A percentile compares a stretch with the other conserved stretches of the same genome.
These are phyloP conservation scores for Yamadazyma diospyri DNA, from an alignment of 1,139 yeast species.

Conservation along the genomic window DNA sequence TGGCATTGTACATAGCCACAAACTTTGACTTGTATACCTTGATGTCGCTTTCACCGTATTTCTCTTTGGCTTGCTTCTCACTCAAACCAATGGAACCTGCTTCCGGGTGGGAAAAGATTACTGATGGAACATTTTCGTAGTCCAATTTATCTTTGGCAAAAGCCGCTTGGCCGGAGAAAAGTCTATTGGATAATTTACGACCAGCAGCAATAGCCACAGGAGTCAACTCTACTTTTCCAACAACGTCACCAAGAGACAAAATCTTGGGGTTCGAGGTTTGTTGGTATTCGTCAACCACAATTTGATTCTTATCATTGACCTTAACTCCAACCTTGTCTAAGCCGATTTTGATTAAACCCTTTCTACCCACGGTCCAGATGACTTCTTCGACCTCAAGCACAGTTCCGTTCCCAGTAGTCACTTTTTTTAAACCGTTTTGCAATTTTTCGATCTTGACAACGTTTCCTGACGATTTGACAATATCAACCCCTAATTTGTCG, in stretches of 20 bases:
- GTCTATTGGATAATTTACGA: slow-evolving; percentile 83
- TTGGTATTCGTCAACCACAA: slow-evolving; percentile 84
- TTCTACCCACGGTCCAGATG: slow-evolving; percentile 94
- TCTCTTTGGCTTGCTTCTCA: slow-evolving; percentile 68
- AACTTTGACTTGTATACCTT: slow-evolving; percentile 81
- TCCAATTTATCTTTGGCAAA: slow-evolving; percentile 74
- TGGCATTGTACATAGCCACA: slow-evolving; percentile 91
- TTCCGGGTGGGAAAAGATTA: slow-evolving; percentile 93
- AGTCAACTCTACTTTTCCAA: slow-evolving; percentile 87
- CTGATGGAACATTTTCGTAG: slow-evolving; percentile 84
- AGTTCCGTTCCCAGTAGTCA: slow-evolving; percentile 53
- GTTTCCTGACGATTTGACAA: slow-evolving; percentile 62
- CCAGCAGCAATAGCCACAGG: slow-evolving; percentile 99
- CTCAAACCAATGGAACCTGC: slow-evolving; percentile 90
- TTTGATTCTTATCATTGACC: slow-evolving; percentile 52
- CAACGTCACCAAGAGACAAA: slow-evolving; percentile 89
- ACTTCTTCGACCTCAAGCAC: slow-evolving; percentile 71
- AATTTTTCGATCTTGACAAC: slow-evolving; percentile 61
- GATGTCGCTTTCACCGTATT: slow-evolving; percentile 78
- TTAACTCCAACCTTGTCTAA: slow-evolving; percentile 74
- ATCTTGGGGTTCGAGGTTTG: slow-evolving; percentile 69
- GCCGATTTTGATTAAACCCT: slow-evolving; percentile 68
- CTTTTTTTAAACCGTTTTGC: slow-evolving; percentile 58
- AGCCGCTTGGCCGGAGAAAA: slow-evolving; percentile 71
- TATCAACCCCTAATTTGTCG: slow-evolving; percentile 69